Conservation (phyloP, 2,329 filamentous ascomycete species). For the Cordyceps cicadae region DNA sequence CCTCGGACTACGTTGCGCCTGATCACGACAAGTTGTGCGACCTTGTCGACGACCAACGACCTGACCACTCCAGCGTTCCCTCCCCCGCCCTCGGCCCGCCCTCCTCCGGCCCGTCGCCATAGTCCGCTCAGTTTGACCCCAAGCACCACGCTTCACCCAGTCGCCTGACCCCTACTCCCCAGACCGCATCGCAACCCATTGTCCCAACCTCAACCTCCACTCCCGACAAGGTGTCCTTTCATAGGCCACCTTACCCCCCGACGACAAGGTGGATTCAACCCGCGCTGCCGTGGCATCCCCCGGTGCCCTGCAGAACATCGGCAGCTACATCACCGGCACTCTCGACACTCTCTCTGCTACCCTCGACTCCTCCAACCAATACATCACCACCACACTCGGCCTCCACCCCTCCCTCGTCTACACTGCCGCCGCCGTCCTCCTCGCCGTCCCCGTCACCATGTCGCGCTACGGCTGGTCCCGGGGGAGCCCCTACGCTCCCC, state of each 20-base stretch:
- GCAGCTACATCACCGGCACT: conserved; percentile 48
- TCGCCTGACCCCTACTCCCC: neutral
- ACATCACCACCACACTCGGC: conserved; percentile 42
- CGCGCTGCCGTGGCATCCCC: conserved; percentile 50
- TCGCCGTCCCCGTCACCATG: conserved; percentile 46
- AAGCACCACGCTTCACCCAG: neutral
- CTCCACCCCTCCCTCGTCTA: conserved; percentile 42
- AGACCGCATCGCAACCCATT: neutral
- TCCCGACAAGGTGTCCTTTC: conserved; percentile 13
- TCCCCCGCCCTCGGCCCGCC: neutral
- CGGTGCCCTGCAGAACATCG: conserved; percentile 55
- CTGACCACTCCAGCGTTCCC: neutral
- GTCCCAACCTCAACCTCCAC: neutral
- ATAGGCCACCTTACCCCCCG: conserved; percentile 18
- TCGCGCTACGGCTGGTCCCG: conserved; percentile 46
- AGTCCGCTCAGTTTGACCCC: neutral
- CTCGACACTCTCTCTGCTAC: conserved; percentile 39
- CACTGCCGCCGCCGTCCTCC: conserved; percentile 37
- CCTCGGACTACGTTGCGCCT: neutral
- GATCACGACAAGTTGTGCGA: neutral
- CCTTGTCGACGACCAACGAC: neutral
- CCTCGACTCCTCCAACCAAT: conserved; percentile 41
- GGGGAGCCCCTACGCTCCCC: conserved; percentile 42
- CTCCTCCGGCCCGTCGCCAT: neutral
- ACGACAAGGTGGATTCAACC: conserved; percentile 56